Evolutionary conservation across 768 basidiomycete genomes (phyloP), one percentile per base, ranked within the genome.

Genomic region (Mycena pura): DNA sequence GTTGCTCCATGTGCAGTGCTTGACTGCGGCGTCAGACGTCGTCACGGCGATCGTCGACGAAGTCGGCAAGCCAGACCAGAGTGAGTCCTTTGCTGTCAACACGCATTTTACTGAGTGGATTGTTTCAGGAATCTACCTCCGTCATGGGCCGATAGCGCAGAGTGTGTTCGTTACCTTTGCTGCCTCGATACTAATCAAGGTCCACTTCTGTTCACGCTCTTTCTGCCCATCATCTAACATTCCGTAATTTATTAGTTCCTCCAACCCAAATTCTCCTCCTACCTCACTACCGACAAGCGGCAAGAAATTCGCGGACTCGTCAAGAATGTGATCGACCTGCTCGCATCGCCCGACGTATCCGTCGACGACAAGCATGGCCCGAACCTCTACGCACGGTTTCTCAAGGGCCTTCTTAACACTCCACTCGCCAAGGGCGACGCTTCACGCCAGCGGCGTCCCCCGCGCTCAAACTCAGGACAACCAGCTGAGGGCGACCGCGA

Each of bases 281-380:
- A 87, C 69, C 79, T 93, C 28, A 78, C 84, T 8, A 72, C 69
- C 6, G 84, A 89, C 46, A 81, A 83, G 56, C 86, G 90, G 22
- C 68, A 77, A 17, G 85, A 88, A 60, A 90, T 93, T 56, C 84
- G 85, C 21, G 70, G 73, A 0, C 77, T 86, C 22, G 90, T 95
- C 0, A 85, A 88, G 68, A 80, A 81, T 55, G 85, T 90, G 58
- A 82, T 89, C 44, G 81, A 90, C 60, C 80, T 92, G 1, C 81
- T 94, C 5, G 83, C 84, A 3, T 86, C 87, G 0, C 82, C 89
- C 6, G 86, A 88, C 54, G 84, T 94, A 17, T 87, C 88, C 19
- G 82, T 94, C 59, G 93, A 95, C 73, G 88, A 91, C 25, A 86
- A 87, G 17, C 92, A 94, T 69, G 90, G 89, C 0, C 92, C 92